These are phyloP conservation scores for Cladorrhinum sp. DNA, from an alignment of 2,329 filamentous ascomycete species.

Conservation along the genomic window DNA sequence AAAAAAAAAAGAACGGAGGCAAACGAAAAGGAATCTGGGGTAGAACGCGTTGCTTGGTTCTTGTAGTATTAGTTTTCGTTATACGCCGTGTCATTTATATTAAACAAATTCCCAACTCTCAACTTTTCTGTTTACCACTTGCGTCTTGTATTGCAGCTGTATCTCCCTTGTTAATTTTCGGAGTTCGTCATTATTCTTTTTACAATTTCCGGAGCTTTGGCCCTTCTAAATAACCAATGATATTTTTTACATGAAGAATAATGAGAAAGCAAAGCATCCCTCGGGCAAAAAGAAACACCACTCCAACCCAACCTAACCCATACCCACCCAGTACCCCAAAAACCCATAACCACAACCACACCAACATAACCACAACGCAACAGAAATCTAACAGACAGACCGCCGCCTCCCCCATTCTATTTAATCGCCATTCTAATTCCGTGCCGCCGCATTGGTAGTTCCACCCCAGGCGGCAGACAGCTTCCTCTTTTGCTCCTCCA, in stretches of 20 bases:
- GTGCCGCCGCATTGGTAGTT: not conserved
- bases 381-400: no score
- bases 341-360: not conserved
- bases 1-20: not conserved
- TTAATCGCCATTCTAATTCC: not conserved
- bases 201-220: not conserved
- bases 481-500: constrained; percentile 49
- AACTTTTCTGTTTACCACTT: no score
- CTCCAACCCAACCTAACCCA: not conserved
- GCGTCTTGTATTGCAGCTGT: no score
- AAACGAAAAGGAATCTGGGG: no score
- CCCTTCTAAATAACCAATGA: not conserved
- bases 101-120: no score
- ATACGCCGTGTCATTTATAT: no score
- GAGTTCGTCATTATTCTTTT: not conserved
- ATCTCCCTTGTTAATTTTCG: no score
- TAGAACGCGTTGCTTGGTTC: not conserved
- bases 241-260: not conserved
- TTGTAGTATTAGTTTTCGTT: not conserved
- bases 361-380: no score
- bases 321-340: not conserved
- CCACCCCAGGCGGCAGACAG: constrained; percentile 44
- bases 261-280: not conserved
- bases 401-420: not conserved
- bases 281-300: not conserved